Evolutionary conservation across 2,329 filamentous ascomycete genomes (phyloP).

Genomic region (Neofusicoccum kwambonambiense): DNA sequence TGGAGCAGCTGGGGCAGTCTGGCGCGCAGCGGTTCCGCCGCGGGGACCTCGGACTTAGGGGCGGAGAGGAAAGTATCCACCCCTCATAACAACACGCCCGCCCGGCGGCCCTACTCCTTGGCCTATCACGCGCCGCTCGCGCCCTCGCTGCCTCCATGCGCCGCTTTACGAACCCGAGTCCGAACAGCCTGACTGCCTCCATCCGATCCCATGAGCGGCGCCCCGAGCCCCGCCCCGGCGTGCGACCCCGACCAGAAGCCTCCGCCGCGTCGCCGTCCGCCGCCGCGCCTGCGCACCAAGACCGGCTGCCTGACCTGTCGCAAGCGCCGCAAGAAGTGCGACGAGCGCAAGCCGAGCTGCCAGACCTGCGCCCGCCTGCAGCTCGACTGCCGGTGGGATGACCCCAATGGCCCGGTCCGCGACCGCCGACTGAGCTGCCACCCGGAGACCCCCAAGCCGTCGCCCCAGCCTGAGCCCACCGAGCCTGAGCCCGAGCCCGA

Average conservation of each 20-base stretch:
- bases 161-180: background rate
- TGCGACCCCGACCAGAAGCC: background rate
- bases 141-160: background rate
- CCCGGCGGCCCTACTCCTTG: no score
- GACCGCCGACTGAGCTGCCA: background rate
- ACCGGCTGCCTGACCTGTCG: background rate
- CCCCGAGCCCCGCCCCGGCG: background rate
- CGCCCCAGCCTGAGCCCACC: no score
- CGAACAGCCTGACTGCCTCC: no score
- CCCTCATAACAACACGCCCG: no score
- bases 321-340: background rate
- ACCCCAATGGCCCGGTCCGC: background rate
- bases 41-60: no score
- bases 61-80: no score
- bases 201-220: background rate
- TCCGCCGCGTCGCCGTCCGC: background rate
- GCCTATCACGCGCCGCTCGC: background rate
- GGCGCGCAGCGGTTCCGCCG: no score
- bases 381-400: conserved; percentile 3
- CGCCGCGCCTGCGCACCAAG: conserved; percentile 6
- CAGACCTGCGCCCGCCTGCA: background rate
- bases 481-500: no score
- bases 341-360: conserved; percentile 5
- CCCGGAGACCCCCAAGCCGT: background rate
- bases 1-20: no score